These are phyloP conservation scores for Pinus tabuliformis DNA, from an alignment of 75 land plant genomes.

Conservation along the genomic window DNA sequence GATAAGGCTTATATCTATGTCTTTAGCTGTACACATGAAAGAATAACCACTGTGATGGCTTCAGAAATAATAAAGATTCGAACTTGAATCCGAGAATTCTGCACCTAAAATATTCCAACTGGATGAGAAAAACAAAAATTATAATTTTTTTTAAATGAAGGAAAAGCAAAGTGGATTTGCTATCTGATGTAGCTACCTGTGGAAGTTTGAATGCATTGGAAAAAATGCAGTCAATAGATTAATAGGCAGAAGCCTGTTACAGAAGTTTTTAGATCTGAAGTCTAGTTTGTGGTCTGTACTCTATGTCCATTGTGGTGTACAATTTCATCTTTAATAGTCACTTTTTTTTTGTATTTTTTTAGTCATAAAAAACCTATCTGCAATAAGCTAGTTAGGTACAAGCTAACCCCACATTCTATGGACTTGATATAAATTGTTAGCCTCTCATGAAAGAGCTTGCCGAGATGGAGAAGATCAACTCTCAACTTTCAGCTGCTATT, in stretches of 20 bases:
- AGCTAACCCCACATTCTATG: neutral
- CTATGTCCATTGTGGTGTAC: neutral
- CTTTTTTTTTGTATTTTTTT: neutral
- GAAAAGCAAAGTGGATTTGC: neutral
- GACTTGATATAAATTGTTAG: conserved; percentile 26
- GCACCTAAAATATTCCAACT: neutral
- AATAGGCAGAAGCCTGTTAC: too few relatives aligned
- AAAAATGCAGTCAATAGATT: too few relatives aligned
- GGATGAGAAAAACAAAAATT: neutral
- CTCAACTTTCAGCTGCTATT: conserved; percentile 83
- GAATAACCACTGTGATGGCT: neutral
- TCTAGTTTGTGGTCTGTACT: neutral
- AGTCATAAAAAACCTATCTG: neutral
- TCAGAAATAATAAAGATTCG: neutral
- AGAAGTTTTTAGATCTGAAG: neutral
- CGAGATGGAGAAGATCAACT: conserved; percentile 97
- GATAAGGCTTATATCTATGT: neutral
- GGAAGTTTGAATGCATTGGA: neutral
- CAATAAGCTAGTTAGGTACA: neutral
- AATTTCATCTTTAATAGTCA: neutral
- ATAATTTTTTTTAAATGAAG: neutral
- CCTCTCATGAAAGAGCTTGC: conserved; percentile 93
- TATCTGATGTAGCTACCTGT: neutral
- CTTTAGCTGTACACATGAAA: neutral
- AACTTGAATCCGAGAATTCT: neutral